Evolutionary conservation across 805 yeast species (phyloP).

Genomic region (Myxozyma monticola): DNA sequence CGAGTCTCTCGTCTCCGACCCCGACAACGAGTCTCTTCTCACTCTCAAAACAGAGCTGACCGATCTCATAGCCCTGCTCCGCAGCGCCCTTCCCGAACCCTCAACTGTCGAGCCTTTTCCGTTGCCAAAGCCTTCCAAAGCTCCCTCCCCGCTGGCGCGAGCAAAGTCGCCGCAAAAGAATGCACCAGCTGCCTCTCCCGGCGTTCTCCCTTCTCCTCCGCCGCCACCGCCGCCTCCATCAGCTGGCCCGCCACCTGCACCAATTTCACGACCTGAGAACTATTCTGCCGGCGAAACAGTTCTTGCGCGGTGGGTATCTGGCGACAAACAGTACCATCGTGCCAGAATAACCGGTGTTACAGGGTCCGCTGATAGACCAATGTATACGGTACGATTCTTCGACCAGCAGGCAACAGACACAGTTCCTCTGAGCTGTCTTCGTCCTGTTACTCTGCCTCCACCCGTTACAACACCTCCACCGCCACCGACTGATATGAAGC

Average conservation of each 20-base stretch:
- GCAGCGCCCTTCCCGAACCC: not conserved
- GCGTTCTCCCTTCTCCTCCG: slow-evolving; percentile 9
- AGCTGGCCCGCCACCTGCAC: slow-evolving; percentile 10
- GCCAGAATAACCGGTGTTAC: slow-evolving; percentile 35
- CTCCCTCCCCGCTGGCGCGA: too few species aligned
- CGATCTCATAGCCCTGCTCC: slow-evolving; percentile 36
- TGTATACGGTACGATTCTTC: slow-evolving; percentile 35
- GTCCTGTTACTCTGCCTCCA: not conserved
- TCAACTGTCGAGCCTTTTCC: too few species aligned
- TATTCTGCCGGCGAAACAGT: slow-evolving; percentile 32
- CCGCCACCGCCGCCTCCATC: slow-evolving; percentile 10
- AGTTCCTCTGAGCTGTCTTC: slow-evolving; percentile 23
- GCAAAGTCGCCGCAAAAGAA: too few species aligned
- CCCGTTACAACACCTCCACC: not conserved
- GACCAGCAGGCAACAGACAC: slow-evolving; percentile 32
- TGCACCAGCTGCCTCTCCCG: too few species aligned
- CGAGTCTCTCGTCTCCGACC: slow-evolving; percentile 34
- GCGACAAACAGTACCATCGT: slow-evolving; percentile 34
- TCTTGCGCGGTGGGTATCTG: slow-evolving; percentile 35
- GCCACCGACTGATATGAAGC: not conserved
- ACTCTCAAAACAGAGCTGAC: slow-evolving; percentile 36
- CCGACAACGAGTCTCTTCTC: slow-evolving; percentile 34
- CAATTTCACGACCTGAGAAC: not conserved
- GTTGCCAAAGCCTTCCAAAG: too few species aligned
- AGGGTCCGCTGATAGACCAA: slow-evolving; percentile 33